Conservation (phyloP, 83 land plant species). For the Picea abies region DNA sequence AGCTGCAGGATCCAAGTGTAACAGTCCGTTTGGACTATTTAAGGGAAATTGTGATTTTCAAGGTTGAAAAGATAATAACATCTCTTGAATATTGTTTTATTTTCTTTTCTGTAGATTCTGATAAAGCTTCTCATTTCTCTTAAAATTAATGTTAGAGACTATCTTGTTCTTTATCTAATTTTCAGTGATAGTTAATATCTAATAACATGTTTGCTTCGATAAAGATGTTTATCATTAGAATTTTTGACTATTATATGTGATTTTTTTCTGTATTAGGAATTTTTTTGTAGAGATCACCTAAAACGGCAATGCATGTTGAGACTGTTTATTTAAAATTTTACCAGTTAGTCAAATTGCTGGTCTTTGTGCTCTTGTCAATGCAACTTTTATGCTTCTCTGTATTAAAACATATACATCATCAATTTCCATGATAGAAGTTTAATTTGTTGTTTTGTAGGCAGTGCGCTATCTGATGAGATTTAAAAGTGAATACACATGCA, state of each 20-base stretch:
- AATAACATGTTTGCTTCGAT: background rate
- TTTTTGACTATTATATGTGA: constrained; percentile 5
- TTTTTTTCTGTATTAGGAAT: background rate
- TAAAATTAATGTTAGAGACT: too few relatives aligned
- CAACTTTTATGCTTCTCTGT: background rate
- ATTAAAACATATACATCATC: background rate
- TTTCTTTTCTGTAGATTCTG: too few relatives aligned
- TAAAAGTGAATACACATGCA: constrained; percentile 65
- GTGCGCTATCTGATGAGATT: constrained; percentile 78
- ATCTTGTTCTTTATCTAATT: background rate
- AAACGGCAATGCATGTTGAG: background rate
- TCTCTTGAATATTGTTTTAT: too few relatives aligned
- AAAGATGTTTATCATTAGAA: background rate
- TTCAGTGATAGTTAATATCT: background rate
- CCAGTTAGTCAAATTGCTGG: background rate
- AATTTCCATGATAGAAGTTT: background rate
- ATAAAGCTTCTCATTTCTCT: too few relatives aligned
- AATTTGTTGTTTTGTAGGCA: constrained; percentile 44
- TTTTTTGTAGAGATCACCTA: background rate
- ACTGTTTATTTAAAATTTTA: too few relatives aligned
- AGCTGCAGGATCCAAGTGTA: too few relatives aligned
- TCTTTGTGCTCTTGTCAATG: background rate
- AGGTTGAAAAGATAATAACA: too few relatives aligned
- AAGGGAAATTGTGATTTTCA: too few relatives aligned
- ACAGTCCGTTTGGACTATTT: too few relatives aligned